phyloP scores from a whole-genome alignment of 2,329 filamentous ascomycete species.

The Neoscytalidium dimidiatum region DNA sequence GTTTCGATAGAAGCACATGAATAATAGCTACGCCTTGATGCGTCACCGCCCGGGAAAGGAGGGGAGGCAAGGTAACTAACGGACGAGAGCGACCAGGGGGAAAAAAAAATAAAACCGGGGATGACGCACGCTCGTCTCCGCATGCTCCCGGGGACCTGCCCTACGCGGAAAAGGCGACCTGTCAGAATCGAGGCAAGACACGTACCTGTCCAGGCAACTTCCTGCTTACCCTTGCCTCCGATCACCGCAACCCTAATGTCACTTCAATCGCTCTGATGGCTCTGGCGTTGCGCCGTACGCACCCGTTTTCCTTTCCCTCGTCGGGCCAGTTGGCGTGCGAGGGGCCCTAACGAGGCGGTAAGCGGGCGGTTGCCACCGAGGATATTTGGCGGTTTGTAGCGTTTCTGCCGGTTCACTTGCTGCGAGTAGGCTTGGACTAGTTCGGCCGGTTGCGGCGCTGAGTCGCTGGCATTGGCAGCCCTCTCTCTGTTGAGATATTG shows the following conservation, averaged over 20 bases:
- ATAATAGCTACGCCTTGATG: background rate
- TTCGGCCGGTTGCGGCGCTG: too few species aligned
- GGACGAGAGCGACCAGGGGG: background rate
- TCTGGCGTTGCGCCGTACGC: too few species aligned
- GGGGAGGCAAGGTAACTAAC: background rate
- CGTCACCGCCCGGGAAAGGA: background rate
- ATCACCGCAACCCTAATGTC: constrained; percentile 6
- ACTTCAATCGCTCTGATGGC: background rate
- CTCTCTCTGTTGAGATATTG: too few species aligned
- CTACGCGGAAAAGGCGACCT: background rate
- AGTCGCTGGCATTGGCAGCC: too few species aligned
- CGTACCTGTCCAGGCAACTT: background rate
- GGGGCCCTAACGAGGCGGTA: too few species aligned
- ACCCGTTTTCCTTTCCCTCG: too few species aligned
- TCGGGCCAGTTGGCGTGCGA: too few species aligned
- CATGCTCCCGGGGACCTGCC: background rate
- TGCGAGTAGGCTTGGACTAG: too few species aligned
- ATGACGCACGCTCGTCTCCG: background rate
- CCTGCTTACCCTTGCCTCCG: constrained; percentile 9
- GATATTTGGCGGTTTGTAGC: too few species aligned
- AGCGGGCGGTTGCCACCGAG: too few species aligned
- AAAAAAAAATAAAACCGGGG: background rate
- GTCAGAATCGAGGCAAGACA: background rate
- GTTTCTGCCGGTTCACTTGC: too few species aligned
- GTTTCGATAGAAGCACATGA: background rate